A percentile compares a stretch with the other conserved stretches of the same genome.
Evolutionary conservation across 116 monocot species (phyloP).

Genomic region (Posidonia oceanica): DNA sequence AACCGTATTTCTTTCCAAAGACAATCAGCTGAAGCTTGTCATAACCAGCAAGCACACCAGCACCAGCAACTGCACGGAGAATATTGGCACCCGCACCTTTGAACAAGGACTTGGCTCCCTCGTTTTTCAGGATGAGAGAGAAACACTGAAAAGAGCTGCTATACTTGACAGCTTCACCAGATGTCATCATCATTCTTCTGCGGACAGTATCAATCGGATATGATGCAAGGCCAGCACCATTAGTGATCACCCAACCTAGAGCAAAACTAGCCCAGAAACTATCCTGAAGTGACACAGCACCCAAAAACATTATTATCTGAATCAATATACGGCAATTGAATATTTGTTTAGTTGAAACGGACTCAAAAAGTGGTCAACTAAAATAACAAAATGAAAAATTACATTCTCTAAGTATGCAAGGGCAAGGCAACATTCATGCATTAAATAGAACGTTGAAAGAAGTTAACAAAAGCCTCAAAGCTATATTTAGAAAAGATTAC

Average conservation of each 20-base stretch:
- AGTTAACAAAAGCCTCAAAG: too few relatives aligned
- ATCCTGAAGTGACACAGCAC: constrained; percentile 14
- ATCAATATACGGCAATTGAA: too few relatives aligned
- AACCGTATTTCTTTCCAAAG: constrained; percentile 26
- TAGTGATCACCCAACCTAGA: constrained; percentile 41
- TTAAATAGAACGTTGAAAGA: too few relatives aligned
- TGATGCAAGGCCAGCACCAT: constrained; percentile 42
- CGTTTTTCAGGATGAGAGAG: constrained; percentile 22
- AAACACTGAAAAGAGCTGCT: constrained; percentile 27
- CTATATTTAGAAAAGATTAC: too few relatives aligned
- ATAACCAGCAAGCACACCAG: constrained; percentile 34
- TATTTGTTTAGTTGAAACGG: too few relatives aligned
- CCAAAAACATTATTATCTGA: too few relatives aligned
- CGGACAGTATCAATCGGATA: constrained; percentile 27
- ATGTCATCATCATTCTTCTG: constrained; percentile 30
- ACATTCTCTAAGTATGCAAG: too few relatives aligned
- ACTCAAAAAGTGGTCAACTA: too few relatives aligned
- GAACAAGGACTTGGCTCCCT: constrained; percentile 33
- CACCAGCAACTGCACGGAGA: constrained; percentile 21
- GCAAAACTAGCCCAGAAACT: constrained; percentile 24
- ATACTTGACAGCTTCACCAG: constrained; percentile 23
- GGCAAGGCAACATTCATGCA: too few relatives aligned
- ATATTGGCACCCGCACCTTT: constrained; percentile 32
- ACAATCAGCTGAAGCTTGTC: constrained; percentile 37
- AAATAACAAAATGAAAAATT: too few relatives aligned